These are phyloP conservation scores for Amanita thiersii DNA, from an alignment of 768 basidiomycete genomes.

Conservation along the genomic window DNA sequence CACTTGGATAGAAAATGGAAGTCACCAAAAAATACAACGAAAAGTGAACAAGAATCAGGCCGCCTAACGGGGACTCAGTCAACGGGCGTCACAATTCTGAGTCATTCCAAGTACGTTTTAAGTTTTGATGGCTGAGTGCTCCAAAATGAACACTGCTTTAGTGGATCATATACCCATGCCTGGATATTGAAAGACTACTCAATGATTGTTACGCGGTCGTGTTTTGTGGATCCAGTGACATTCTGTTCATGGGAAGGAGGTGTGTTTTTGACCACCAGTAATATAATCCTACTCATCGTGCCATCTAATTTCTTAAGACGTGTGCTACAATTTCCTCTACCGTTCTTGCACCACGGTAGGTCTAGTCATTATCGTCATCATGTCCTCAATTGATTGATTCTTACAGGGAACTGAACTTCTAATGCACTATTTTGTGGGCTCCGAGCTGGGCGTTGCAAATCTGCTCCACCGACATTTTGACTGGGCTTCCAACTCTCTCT, in stretches of 20 bases:
- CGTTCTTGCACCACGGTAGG: slow-evolving; percentile 55
- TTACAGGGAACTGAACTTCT: slow-evolving; percentile 69
- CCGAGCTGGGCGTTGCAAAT: slow-evolving; percentile 84
- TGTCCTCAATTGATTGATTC: slow-evolving; percentile 5
- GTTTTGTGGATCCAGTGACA: slow-evolving; percentile 86
- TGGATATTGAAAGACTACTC: slow-evolving; percentile 84
- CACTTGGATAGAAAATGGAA: slow-evolving; percentile 16
- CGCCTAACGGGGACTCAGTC: slow-evolving; percentile 14
- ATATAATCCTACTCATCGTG: too few species aligned
- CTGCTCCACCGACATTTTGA: slow-evolving; percentile 78
- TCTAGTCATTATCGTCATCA: slow-evolving; percentile 8
- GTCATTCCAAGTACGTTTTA: slow-evolving; percentile 77
- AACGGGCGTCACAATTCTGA: slow-evolving; percentile 67
- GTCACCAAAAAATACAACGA: slow-evolving; percentile 12
- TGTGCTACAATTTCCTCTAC: slow-evolving; percentile 90
- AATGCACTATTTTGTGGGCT: slow-evolving; percentile 82
- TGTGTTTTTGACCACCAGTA: slow-evolving; percentile 23
- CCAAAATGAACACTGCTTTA: slow-evolving; percentile 17
- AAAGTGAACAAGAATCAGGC: slow-evolving; percentile 20
- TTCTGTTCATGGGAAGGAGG: slow-evolving; percentile 95
- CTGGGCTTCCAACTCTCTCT: slow-evolving; percentile 83
- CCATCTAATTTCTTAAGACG: slow-evolving; percentile 43
- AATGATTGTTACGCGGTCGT: slow-evolving; percentile 61
- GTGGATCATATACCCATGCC: slow-evolving; percentile 77
- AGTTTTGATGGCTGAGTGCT: background rate